phyloP scores from a whole-genome alignment of 164 flowering plant genomes.

The Platanus orientalis region DNA sequence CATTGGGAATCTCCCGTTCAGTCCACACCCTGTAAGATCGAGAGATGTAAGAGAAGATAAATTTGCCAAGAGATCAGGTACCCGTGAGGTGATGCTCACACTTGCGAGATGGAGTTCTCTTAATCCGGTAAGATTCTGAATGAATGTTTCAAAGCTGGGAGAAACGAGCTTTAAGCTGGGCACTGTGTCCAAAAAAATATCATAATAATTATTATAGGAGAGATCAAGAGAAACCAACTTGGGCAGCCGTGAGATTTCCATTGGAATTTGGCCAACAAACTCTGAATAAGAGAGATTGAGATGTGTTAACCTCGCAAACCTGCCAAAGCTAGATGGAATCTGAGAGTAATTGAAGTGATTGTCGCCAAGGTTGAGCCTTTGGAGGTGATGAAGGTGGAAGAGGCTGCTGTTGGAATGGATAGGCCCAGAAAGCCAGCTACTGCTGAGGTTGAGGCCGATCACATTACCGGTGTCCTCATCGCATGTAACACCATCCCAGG shows the following conservation, averaged over 20 bases:
- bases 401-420: slow-evolving; percentile 14
- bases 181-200: no score
- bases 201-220: no score
- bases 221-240: neutral
- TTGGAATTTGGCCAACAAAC: slow-evolving; percentile 16
- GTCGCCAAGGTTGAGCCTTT: slow-evolving; percentile 6
- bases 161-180: no score
- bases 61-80: no score
- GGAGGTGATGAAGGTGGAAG: slow-evolving; percentile 13
- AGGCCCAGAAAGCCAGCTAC: slow-evolving; percentile 5
- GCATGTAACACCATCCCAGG: slow-evolving; percentile 16
- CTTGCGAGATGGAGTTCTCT: no score
- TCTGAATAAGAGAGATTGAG: slow-evolving; percentile 9
- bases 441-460: slow-evolving; percentile 15
- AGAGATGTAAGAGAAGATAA: no score
- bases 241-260: neutral
- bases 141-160: no score
- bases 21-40: no score
- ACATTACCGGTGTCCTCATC: slow-evolving; percentile 6
- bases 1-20: no score
- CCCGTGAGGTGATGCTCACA: no score
- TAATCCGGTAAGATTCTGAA: no score
- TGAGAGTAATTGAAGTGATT: neutral
- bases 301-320: slow-evolving; percentile 1
- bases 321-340: slow-evolving; percentile 2